phyloP scores from a whole-genome alignment of 352 stramenopile species.

The Pythium biforme region DNA sequence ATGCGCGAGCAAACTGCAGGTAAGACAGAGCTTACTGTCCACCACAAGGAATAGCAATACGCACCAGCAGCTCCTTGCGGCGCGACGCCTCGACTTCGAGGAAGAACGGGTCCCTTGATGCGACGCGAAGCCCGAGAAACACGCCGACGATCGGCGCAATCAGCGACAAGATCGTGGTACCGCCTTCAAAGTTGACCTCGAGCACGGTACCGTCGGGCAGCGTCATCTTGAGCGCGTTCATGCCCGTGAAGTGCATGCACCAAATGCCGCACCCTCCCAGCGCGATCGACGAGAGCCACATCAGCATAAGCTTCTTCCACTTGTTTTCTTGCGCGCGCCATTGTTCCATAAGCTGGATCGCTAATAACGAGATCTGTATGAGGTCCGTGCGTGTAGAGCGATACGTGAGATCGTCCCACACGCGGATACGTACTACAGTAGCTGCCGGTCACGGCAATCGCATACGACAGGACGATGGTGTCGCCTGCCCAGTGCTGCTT shows the following conservation, averaged over 20 bases:
- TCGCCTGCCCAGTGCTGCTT: conserved; percentile 47
- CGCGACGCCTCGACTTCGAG: conserved; percentile 58
- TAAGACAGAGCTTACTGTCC: too few species aligned
- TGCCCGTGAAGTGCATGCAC: conserved; percentile 76
- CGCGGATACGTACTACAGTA: conserved; percentile 42
- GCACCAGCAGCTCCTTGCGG: conserved; percentile 46
- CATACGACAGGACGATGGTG: conserved; percentile 48
- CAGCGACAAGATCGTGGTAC: conserved; percentile 53
- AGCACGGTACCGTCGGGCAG: conserved; percentile 45
- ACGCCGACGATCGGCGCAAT: conserved; percentile 54
- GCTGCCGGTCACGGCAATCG: conserved; percentile 55
- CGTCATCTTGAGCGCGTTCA: conserved; percentile 51
- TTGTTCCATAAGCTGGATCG: conserved; percentile 72
- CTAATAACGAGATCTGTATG: too few species aligned
- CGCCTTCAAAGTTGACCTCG: conserved; percentile 51
- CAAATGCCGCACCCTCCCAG: conserved; percentile 75
- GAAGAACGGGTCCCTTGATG: conserved; percentile 63
- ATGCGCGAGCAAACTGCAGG: neutral
- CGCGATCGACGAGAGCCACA: conserved; percentile 40
- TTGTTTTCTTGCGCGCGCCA: conserved; percentile 43
- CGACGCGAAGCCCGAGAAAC: conserved; percentile 57
- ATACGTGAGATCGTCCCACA: too few species aligned
- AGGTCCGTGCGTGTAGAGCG: too few species aligned
- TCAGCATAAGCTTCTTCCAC: conserved; percentile 40
- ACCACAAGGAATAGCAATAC: neutral